Base-by-base conservation (phyloP, 371 early-diverging fungal species). In the Zychaea mexicana region DNA sequence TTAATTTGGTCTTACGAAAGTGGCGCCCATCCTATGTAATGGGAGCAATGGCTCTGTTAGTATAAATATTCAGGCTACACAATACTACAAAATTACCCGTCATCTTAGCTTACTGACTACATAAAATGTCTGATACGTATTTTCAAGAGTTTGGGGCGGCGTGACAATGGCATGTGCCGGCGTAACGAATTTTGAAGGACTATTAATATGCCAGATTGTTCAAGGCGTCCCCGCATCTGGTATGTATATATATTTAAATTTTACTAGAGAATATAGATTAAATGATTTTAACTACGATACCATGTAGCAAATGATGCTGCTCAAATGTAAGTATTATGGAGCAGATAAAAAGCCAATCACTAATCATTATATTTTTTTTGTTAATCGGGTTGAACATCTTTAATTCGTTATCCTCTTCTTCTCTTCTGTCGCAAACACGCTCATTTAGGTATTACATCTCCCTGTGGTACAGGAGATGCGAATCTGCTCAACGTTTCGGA, bases 401-500 rank as follows among this genome's bases (percentile, higher is more conserved):
- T n/a, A n/a, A n/a, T n/a, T n/a, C n/a, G n/a, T n/a, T n/a, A n/a
- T n/a, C n/a, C n/a, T n/a, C n/a, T n/a, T n/a, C n/a, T n/a, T n/a
- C n/a, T n/a, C n/a, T n/a, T n/a, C n/a, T n/a, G n/a, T n/a, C n/a
- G n/a, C n/a, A n/a, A 52, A 52, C 27, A 1, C 26, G 24, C 3
- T 4, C 13, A 8, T n/a, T 24, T 54, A 56, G 56, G 2, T 56
- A 56, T 21, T 65, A 33, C 21, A 58, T 79, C 64, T 75, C 76
- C 2, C 27, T 71, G 7, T 79, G 79, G 79, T 79, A 79, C 30
- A 75, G 72, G 12, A 59, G 79, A 26, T 45, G 62, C 38, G 79
- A 79, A 57, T 71, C 73, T 26, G 70, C 76, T 24, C 71, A 71
- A 38, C 73, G 75, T 68, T 64, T 74, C 73, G 62, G 77, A 36